These are phyloP conservation scores for Phytophthora cactorum DNA, from an alignment of 352 stramenopile species.

Conservation along the genomic window DNA sequence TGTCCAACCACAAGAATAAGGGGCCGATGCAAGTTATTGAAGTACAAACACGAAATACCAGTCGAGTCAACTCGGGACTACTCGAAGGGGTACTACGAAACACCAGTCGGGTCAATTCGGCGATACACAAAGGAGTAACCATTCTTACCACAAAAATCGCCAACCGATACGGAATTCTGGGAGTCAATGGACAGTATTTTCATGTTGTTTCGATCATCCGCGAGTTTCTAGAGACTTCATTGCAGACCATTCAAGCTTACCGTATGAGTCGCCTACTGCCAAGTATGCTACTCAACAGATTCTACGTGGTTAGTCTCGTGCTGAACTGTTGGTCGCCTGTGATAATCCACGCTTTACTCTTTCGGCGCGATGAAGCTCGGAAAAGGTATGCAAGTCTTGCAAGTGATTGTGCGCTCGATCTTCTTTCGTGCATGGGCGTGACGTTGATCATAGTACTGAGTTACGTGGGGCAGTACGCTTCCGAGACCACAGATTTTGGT, in stretches of 20 bases:
- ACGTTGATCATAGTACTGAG: constrained; percentile 8
- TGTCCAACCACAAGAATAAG: not conserved
- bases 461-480: not conserved
- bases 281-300: constrained; percentile 19
- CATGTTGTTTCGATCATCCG: not conserved
- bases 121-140: not conserved
- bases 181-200: not conserved
- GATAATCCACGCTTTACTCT: not conserved
- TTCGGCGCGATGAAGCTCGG: not conserved
- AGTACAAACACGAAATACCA: not conserved
- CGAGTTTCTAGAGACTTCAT: constrained; percentile 13
- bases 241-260: constrained; percentile 26
- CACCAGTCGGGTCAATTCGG: not conserved
- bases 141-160: not conserved
- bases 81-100: not conserved
- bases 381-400: constrained; percentile 18
- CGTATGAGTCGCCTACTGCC: constrained; percentile 28
- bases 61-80: not conserved
- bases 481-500: not conserved
- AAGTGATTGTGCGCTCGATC: constrained; percentile 14
- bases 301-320: constrained; percentile 13
- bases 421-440: constrained; percentile 22
- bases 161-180: not conserved
- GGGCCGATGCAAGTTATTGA: not conserved
- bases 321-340: not conserved